These are phyloP conservation scores for Geranium rotundifolium DNA, from an alignment of 345 rosid species.

Conservation along the genomic window DNA sequence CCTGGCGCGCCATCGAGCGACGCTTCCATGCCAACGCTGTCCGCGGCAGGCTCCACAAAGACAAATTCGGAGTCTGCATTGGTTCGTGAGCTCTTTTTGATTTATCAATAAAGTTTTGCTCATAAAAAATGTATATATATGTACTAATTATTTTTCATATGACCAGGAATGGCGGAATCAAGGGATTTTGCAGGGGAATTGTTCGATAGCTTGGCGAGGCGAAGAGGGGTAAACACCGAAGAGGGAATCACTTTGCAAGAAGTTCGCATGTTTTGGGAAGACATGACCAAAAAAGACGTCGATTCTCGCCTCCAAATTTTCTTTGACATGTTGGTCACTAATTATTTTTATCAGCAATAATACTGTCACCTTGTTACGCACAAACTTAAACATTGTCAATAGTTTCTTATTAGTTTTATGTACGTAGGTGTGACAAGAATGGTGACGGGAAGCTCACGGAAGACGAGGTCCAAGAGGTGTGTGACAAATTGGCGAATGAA, in stretches of 20 bases:
- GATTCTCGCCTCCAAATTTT: slow-evolving; percentile 84
- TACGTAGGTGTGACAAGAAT: slow-evolving; percentile 80
- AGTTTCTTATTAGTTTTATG: background rate
- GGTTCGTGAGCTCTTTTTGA: slow-evolving; percentile 23
- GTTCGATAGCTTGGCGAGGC: slow-evolving; percentile 62
- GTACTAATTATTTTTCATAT: background rate
- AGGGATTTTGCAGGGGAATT: slow-evolving; percentile 69
- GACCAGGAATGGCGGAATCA: slow-evolving; percentile 79
- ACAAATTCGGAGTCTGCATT: slow-evolving; percentile 66
- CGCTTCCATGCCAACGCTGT: slow-evolving; percentile 53
- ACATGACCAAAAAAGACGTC: slow-evolving; percentile 65
- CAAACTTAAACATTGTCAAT: background rate
- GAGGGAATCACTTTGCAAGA: slow-evolving; percentile 52
- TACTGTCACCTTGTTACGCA: background rate
- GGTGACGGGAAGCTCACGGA: slow-evolving; percentile 89
- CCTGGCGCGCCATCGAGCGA: slow-evolving; percentile 65
- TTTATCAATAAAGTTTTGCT: background rate
- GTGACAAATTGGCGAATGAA: background rate
- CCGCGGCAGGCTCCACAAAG: slow-evolving; percentile 39
- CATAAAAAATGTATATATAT: too few relatives aligned
- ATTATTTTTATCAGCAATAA: background rate
- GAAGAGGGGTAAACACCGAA: slow-evolving; percentile 30
- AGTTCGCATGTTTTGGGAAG: slow-evolving; percentile 70
- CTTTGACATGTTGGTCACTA: slow-evolving; percentile 61
- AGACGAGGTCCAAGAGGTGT: slow-evolving; percentile 79